Base-by-base conservation (phyloP, 2,329 filamentous ascomycete species). In the Sporothrix brunneoviolacea region DNA sequence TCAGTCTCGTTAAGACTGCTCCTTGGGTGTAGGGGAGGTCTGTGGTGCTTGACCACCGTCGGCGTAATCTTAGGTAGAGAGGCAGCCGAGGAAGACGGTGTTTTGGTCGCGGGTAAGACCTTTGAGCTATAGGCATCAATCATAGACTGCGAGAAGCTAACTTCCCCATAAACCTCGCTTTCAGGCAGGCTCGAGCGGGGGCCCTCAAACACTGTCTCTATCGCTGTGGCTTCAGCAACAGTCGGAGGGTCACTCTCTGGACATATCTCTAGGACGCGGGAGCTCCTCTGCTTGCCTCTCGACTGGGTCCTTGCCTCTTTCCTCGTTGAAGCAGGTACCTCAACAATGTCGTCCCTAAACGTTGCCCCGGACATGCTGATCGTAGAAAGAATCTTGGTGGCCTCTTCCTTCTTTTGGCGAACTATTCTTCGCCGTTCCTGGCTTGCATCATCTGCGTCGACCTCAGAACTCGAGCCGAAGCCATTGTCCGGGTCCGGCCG, bases 351-450 rank as follows among this genome's bases (percentile, higher is more conserved):
- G 9, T 65, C 61, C 19, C 67, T 67, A 3, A 62, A 59, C 6
- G 57, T 48, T 7, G 52, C 19, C n/a, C 60, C 60, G 1, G 54
- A 50, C 27, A 74, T 63, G 46, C 62, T 67, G n/a, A 76, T 70
- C 10, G 61, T 65, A 1, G 64, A 65, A 52, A 76, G 64, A 30
- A 69, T 64, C 53, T 68, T 64, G 2, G 67, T 63, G 4, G 69
- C 72, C 19, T 66, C 62, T 2, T 69, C 65, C 32, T 68, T 66
- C 48, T 66, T 73, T 36, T 58, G 58, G 15, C 66, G 65, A 3
- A 65, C 70, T 32, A 59, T 65, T 22, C 64, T 66, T 8, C 62
- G 65, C 12, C 70, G 66, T n/a, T 66, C 37, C 32, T 46, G 64
- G 3, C 65, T 64, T 22, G 70, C 67, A 12, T 66, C 65, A 2